Conservation (phyloP, 2,329 filamentous ascomycete species). For the Magnaporthiopsis incrustans region DNA sequence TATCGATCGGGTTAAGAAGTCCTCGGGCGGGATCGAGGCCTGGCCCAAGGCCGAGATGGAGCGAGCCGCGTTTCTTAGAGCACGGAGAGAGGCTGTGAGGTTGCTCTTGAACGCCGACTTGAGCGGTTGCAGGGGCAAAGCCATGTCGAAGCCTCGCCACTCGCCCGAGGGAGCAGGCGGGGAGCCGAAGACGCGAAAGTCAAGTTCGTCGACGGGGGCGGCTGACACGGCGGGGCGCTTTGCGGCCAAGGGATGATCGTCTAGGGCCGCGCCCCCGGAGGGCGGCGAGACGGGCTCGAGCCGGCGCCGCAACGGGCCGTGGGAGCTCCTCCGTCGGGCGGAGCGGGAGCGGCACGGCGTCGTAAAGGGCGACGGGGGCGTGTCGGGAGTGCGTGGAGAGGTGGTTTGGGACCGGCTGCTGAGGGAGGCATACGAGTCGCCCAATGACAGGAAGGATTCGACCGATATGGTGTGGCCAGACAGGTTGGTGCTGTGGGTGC, state of each 20-base stretch:
- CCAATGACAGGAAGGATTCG: constrained; percentile 54
- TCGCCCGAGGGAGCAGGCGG: constrained; percentile 12
- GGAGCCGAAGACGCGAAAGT: constrained; percentile 39
- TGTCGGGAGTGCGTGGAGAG: constrained; percentile 1
- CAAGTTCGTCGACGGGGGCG: constrained; percentile 34
- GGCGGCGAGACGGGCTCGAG: constrained; percentile 50
- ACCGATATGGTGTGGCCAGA: constrained; percentile 40
- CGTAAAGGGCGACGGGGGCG: constrained; percentile 33
- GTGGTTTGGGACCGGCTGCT: constrained; percentile 18
- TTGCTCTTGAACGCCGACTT: constrained; percentile 60
- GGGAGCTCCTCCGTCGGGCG: constrained; percentile 22
- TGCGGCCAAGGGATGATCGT: constrained; percentile 42
- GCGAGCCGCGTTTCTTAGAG: constrained; percentile 54
- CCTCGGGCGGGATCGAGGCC: constrained; percentile 56
- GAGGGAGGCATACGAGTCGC: constrained; percentile 45
- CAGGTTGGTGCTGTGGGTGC: constrained; percentile 26
- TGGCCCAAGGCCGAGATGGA: constrained; percentile 56
- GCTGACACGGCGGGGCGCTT: constrained; percentile 15
- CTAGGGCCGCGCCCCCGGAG: constrained; percentile 31
- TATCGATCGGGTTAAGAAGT: constrained; percentile 59
- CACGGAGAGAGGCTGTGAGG: constrained; percentile 57
- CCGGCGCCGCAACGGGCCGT: constrained; percentile 35
- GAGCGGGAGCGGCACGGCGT: constrained; percentile 34
- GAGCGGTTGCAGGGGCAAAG: constrained; percentile 26
- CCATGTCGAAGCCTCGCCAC: not conserved